Percentiles rank a stretch among this genome's conserved stretches.
Evolutionary conservation across 2,329 filamentous ascomycete genomes (phyloP).

Genomic region (Blastomyces parvus): DNA sequence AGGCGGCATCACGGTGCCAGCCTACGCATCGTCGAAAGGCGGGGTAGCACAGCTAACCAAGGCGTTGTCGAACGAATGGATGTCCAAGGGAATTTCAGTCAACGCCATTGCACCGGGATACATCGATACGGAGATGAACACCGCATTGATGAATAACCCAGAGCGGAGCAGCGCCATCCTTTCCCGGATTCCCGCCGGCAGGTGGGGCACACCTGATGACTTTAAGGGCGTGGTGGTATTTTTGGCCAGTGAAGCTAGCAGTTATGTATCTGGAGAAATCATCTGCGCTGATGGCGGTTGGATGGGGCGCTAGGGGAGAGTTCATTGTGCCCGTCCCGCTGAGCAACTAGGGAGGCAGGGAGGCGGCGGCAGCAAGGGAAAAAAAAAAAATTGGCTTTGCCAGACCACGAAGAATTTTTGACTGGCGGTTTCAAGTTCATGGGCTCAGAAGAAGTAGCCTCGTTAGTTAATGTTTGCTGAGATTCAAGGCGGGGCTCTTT

Average conservation of each 20-base stretch:
- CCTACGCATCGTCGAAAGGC: conserved; percentile 78
- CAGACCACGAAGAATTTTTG: not conserved
- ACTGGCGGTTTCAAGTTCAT: not conserved
- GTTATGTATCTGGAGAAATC: conserved; percentile 44
- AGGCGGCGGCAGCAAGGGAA: not conserved
- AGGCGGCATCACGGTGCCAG: conserved; percentile 78
- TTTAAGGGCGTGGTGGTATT: conserved; percentile 19
- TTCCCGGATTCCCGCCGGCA: conserved; percentile 15
- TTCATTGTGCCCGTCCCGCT: not conserved
- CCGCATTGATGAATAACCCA: conserved; percentile 63
- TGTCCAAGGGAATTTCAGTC: conserved; percentile 65
- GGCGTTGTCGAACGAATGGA: conserved; percentile 79
- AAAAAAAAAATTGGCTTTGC: not conserved
- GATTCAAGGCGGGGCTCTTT: not conserved
- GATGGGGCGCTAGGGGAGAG: conserved; percentile 62
- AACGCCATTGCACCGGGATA: conserved; percentile 88
- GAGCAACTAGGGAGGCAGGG: no score
- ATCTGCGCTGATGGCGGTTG: conserved; percentile 82
- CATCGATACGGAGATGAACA: conserved; percentile 91
- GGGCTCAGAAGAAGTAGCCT: not conserved
- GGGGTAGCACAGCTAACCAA: conserved; percentile 79
- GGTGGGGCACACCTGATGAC: conserved; percentile 18
- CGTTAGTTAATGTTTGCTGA: not conserved
- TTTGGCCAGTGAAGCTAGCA: conserved; percentile 18
- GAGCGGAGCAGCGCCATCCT: conserved; percentile 61